Evolutionary conservation across 2,329 filamentous ascomycete species (phyloP).

Genomic region (Apiospora saccharicola): DNA sequence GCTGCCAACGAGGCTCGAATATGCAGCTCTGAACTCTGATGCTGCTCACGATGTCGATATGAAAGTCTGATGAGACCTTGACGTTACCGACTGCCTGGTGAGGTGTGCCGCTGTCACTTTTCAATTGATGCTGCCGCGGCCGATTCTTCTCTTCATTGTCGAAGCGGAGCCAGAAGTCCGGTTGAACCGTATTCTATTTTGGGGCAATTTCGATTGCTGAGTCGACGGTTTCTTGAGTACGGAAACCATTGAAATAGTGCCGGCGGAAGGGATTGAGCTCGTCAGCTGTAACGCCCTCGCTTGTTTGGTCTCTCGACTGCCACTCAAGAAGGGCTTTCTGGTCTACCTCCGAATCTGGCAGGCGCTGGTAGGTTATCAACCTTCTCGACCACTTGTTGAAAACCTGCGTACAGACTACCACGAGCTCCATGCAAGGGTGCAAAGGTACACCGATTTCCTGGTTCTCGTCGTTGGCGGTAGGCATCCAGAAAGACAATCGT

Average conservation of each 20-base stretch:
- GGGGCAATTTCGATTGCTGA: slow-evolving; percentile 12
- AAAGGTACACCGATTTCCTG: slow-evolving; percentile 78
- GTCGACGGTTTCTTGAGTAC: slow-evolving; percentile 26
- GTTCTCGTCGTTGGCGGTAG: slow-evolving; percentile 82
- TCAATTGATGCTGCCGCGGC: background rate
- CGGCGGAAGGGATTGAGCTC: slow-evolving; percentile 68
- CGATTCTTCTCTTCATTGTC: background rate
- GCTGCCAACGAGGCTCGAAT: background rate
- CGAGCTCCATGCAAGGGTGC: slow-evolving; percentile 77
- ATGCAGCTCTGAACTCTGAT: slow-evolving; percentile 7
- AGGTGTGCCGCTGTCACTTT: slow-evolving; percentile 1
- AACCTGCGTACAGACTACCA: slow-evolving; percentile 80
- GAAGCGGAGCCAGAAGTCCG: background rate
- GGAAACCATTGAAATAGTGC: slow-evolving; percentile 65
- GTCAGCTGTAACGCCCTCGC: slow-evolving; percentile 59
- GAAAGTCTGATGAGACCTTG: slow-evolving; percentile 16
- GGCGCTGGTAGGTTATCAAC: slow-evolving; percentile 83
- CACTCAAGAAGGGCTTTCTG: slow-evolving; percentile 46
- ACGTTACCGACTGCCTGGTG: slow-evolving; percentile 11
- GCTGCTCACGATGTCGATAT: slow-evolving; percentile 5
- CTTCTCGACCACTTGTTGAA: slow-evolving; percentile 95
- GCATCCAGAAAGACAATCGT: slow-evolving; percentile 95
- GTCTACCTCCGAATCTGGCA: slow-evolving; percentile 66
- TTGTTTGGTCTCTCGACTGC: slow-evolving; percentile 40
- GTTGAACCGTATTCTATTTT: slow-evolving; percentile 1